Evolutionary conservation across 768 basidiomycete species (phyloP).

Genomic region (Sistotremastrum niveocremeum): DNA sequence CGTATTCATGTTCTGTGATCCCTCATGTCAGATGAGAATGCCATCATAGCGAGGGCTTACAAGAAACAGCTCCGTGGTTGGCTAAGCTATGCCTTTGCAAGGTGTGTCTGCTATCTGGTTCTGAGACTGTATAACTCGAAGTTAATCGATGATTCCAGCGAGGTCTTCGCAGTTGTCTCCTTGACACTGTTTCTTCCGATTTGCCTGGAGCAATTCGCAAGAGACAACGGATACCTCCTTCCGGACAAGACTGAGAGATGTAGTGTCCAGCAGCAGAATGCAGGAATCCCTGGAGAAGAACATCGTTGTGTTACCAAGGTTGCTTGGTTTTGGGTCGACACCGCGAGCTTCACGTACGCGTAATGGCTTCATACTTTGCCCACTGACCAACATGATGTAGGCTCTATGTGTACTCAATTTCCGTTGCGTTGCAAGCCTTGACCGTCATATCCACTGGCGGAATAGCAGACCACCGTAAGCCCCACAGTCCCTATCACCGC

Average conservation of each 20-base stretch:
- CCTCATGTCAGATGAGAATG: too few species aligned
- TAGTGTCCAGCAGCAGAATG: constrained; percentile 4
- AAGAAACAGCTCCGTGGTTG: constrained; percentile 45
- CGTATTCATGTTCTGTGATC: too few species aligned
- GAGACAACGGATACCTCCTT: constrained; percentile 72
- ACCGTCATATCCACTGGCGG: constrained; percentile 90
- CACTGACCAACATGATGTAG: constrained; percentile 24
- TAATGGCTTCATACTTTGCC: background rate
- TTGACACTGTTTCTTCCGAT: constrained; percentile 75
- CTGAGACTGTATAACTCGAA: too few species aligned
- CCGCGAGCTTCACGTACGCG: constrained; percentile 56
- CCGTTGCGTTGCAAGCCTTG: constrained; percentile 83
- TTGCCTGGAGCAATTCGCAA: constrained; percentile 76
- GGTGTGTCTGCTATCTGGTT: constrained; percentile 24
- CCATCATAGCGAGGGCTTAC: too few species aligned
- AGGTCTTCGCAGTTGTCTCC: constrained; percentile 72
- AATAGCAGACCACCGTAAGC: constrained; percentile 80
- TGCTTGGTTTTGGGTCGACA: constrained; percentile 80
- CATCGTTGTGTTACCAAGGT: constrained; percentile 72
- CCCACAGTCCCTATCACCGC: background rate
- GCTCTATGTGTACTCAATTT: constrained; percentile 77
- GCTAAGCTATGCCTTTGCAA: constrained; percentile 78
- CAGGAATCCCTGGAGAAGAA: constrained; percentile 6
- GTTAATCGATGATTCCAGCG: constrained; percentile 25
- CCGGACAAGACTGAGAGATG: constrained; percentile 61